Evolutionary conservation across 192 early-diverging fungal genomes (phyloP), one percentile per base, ranked within the genome.

Genomic region (Podochytrium sp.): DNA sequence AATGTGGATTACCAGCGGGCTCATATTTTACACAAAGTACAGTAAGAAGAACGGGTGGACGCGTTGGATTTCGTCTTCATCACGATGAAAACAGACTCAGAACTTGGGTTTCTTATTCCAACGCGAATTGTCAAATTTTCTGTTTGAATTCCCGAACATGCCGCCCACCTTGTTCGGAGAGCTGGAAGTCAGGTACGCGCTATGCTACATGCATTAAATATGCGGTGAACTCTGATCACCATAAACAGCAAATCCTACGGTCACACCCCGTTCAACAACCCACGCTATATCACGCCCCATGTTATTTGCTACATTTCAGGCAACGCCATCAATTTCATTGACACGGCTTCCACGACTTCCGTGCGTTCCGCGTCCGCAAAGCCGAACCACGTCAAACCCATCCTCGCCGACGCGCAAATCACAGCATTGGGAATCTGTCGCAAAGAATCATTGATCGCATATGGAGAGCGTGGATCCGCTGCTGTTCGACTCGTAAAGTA

Each of bases 271-370:
- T 35, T 73, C 41, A 43, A 35, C 40, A 14, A 53, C 6, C 72
- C 83, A 34, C 16, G 33, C 0, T 84, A 83, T 70, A 43, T 84
- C 40, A 58, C 53, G 1, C 53, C 72, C 2, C 71, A 58, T 32
- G 52, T 79, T 20, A 23, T 87, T 4, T 73, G 64, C 59, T 87
- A 84, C 57, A 74, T 75, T n/a, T 83, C 83, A 18, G 85, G 85
- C 43, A 84, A 79, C 61, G 72, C 65, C 62, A 53, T 87, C 41
- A 87, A 83, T 51, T 78, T 82, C 63, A n/a, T 80, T 37, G 78
- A 79, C 55, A 62, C 56, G 2, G n/a, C n/a, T n/a, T n/a, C n/a
- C n/a, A n/a, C n/a, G n/a, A n/a, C n/a, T n/a, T 18, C 57, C 23
- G 33, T 42, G 33, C 34, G 2, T 16, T 37, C 37, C 35, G 68